phyloP scores from a whole-genome alignment of 2,329 filamentous ascomycete species.

The Aspergillus ochraceoroseus region DNA sequence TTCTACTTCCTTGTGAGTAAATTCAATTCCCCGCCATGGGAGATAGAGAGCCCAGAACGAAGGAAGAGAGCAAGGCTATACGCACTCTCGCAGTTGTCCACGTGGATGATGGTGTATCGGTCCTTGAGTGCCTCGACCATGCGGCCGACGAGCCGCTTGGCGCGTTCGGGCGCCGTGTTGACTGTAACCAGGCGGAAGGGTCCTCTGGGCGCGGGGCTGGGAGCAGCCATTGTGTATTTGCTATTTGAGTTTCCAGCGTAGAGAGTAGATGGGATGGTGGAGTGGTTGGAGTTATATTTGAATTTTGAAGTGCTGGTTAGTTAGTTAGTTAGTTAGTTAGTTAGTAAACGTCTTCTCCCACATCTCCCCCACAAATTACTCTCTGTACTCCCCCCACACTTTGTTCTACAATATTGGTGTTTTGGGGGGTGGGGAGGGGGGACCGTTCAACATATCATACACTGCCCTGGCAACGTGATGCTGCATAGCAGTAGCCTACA shows the following conservation, averaged over 20 bases:
- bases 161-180: constrained; percentile 63
- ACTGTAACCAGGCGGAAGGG: constrained; percentile 63
- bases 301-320: too few relatives aligned
- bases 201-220: constrained; percentile 47
- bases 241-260: background rate
- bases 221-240: constrained; percentile 22
- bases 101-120: constrained; percentile 58
- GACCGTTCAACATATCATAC: too few relatives aligned
- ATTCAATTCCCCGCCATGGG: too few relatives aligned
- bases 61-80: background rate
- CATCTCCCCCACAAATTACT: too few relatives aligned
- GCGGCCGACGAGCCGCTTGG: constrained; percentile 58
- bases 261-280: background rate
- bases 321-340: too few relatives aligned
- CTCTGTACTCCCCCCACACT: too few relatives aligned
- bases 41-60: constrained; percentile 6
- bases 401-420: too few relatives aligned
- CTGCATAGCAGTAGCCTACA: too few relatives aligned
- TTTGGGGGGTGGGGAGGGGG: too few relatives aligned
- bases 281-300: too few relatives aligned
- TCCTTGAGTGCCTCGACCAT: constrained; percentile 59
- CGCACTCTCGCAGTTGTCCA: constrained; percentile 59
- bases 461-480: too few relatives aligned
- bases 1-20: constrained; percentile 20
- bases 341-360: too few relatives aligned